phyloP scores from a whole-genome alignment of 1,284 basidiomycete genomes.

The Taiwanofungus camphoratus region DNA sequence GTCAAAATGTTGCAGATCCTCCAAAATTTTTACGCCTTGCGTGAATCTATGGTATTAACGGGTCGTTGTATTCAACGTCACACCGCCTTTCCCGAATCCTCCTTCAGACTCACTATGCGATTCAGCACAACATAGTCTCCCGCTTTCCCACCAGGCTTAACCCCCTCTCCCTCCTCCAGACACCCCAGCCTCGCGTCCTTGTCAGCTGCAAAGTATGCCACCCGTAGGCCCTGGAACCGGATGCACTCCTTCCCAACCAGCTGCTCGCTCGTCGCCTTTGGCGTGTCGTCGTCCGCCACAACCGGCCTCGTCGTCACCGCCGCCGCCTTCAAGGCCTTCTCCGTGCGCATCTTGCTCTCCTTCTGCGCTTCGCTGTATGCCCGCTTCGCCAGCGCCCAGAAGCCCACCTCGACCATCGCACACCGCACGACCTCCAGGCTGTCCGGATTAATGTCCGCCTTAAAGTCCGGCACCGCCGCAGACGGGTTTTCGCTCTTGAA shows the following conservation, averaged over 20 bases:
- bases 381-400: conserved; percentile 80
- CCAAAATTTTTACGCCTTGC: too few species aligned
- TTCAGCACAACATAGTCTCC: conserved; percentile 87
- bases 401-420: conserved; percentile 86
- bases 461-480: conserved; percentile 61
- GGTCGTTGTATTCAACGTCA: conserved; percentile 9
- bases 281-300: conserved; percentile 40
- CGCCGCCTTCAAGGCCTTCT: conserved; percentile 50
- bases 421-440: conserved; percentile 76
- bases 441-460: conserved; percentile 73
- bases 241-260: conserved; percentile 91
- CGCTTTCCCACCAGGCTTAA: conserved; percentile 41
- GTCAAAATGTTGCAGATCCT: too few species aligned
- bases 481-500: conserved; percentile 95
- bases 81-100: conserved; percentile 82
- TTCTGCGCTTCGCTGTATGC: conserved; percentile 60
- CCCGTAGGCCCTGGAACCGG: conserved; percentile 93
- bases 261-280: conserved; percentile 72
- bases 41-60: neutral
- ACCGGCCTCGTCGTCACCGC: conserved; percentile 25
- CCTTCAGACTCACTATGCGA: conserved; percentile 92
- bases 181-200: conserved; percentile 70
- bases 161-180: conserved; percentile 49
- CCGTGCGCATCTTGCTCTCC: conserved; percentile 65
- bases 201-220: conserved; percentile 95